Conservation (phyloP, 2,329 filamentous ascomycete genomes). For the Ophiostoma quercus region DNA sequence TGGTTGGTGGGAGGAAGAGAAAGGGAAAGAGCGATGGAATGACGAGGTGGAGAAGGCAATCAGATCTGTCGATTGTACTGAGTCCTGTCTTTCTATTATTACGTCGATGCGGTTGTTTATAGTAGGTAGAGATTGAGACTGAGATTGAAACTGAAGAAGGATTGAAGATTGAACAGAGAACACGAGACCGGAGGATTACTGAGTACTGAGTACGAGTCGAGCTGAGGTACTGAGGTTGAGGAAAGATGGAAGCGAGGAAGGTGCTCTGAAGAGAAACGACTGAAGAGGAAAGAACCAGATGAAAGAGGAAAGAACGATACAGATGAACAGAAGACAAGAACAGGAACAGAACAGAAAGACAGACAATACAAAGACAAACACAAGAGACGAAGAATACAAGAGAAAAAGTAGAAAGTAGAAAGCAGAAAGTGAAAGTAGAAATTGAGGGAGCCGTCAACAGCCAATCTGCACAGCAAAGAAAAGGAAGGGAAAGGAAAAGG, state of each 20-base stretch:
- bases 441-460: neutral
- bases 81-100: neutral
- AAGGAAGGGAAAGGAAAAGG: neutral
- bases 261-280: neutral
- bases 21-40: conserved; percentile 12
- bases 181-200: neutral
- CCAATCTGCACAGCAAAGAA: neutral
- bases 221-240: too few species aligned
- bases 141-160: neutral
- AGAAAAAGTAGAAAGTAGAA: neutral
- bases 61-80: conserved; percentile 4
- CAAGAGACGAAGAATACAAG: neutral
- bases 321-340: neutral
- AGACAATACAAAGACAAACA: neutral
- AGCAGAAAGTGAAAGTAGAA: neutral
- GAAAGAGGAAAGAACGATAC: conserved; percentile 6
- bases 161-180: too few species aligned
- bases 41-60: conserved; percentile 9
- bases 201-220: neutral
- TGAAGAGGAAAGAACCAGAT: neutral
- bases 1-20: neutral
- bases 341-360: neutral
- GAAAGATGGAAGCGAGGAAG: neutral
- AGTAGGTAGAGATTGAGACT: neutral
- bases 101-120: conserved; percentile 14